Evolutionary conservation across 164 flowering plant genomes (phyloP).

Genomic region (Buxus sempervirens): DNA sequence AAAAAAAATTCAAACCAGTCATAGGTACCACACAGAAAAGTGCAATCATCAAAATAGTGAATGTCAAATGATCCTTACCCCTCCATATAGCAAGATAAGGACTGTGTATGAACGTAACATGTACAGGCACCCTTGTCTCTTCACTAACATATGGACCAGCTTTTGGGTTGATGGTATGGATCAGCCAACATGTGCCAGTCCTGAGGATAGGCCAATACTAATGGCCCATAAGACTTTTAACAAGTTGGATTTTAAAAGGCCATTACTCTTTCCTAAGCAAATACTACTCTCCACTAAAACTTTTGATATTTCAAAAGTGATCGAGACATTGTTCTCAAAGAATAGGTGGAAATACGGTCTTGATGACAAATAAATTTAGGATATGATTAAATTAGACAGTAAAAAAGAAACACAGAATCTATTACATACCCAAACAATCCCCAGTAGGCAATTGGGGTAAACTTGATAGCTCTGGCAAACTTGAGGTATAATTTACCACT

Average conservation of each 20-base stretch:
- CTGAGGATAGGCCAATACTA: background rate
- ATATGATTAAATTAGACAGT: background rate
- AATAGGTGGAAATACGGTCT: background rate
- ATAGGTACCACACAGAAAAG: too few species aligned
- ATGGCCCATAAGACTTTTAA: background rate
- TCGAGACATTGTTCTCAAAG: background rate
- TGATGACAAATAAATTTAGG: background rate
- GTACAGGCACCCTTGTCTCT: too few species aligned
- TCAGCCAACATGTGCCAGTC: background rate
- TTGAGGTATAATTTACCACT: conserved; percentile 45
- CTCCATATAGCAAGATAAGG: too few species aligned
- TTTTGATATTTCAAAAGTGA: background rate
- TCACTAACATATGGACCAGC: background rate
- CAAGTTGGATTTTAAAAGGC: background rate
- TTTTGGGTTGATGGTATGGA: background rate
- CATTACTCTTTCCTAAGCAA: background rate
- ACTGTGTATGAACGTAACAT: too few species aligned
- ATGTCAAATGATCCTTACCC: too few species aligned
- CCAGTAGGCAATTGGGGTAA: conserved; percentile 82
- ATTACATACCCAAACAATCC: conserved; percentile 71
- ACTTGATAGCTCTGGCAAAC: conserved; percentile 67
- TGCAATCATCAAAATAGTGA: too few species aligned
- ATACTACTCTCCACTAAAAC: too few species aligned
- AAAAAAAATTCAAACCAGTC: too few species aligned
- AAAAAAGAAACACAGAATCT: background rate